Conservation (phyloP, 1,284 basidiomycete species). For the Anthracocystis setariae region DNA sequence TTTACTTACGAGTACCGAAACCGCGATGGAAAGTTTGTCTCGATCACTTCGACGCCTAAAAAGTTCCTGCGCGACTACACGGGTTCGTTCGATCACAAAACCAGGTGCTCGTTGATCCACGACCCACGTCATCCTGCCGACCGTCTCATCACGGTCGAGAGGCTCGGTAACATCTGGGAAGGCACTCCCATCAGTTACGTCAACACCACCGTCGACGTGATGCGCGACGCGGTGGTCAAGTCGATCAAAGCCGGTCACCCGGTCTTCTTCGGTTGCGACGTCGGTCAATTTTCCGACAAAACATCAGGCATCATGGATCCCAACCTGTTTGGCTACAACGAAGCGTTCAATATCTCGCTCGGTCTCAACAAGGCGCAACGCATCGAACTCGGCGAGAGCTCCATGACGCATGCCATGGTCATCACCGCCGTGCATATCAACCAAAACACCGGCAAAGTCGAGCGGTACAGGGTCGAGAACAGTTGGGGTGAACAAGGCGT, state of each 20-base stretch:
- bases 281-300: conserved; percentile 80
- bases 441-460: conserved; percentile 74
- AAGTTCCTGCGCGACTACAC: conserved; percentile 73
- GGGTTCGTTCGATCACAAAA: conserved; percentile 72
- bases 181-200: conserved; percentile 83
- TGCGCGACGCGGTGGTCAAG: conserved; percentile 76
- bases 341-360: conserved; percentile 74
- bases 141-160: conserved; percentile 90
- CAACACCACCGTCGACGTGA: conserved; percentile 82
- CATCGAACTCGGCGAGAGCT: conserved; percentile 80
- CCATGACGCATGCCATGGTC: conserved; percentile 85
- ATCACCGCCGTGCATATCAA: conserved; percentile 55
- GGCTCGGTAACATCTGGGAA: conserved; percentile 90
- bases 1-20: conserved; percentile 72
- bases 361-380: conserved; percentile 83
- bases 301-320: conserved; percentile 80
- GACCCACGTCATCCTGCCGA: conserved; percentile 87
- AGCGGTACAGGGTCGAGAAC: conserved; percentile 94
- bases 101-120: conserved; percentile 90
- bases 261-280: conserved; percentile 91
- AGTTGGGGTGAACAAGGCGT: conserved; percentile 81
- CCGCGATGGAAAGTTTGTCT: conserved; percentile 78
- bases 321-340: conserved; percentile 76
- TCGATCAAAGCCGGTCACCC: conserved; percentile 88
- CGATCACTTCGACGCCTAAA: conserved; percentile 80